phyloP scores from a whole-genome alignment of 768 basidiomycete species.

The Boletus rubroflammeus region DNA sequence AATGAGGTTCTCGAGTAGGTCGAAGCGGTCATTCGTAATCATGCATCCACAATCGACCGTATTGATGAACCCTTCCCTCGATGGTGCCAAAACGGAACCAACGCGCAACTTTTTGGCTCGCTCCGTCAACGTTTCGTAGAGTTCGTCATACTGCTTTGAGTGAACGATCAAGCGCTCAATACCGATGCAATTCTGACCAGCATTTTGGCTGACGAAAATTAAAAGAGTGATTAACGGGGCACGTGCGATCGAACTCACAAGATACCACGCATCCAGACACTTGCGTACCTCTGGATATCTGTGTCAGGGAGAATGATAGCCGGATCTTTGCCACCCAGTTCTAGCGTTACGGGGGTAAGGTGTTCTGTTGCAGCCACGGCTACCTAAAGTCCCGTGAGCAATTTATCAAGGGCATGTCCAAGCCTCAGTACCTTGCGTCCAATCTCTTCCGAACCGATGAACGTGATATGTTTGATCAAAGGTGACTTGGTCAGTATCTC shows the following conservation, averaged over 20 bases:
- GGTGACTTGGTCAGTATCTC: slow-evolving; percentile 75
- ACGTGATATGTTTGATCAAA: slow-evolving; percentile 88
- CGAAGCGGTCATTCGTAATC: slow-evolving; percentile 74
- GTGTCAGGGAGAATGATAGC: slow-evolving; percentile 85
- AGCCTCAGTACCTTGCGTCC: slow-evolving; percentile 58
- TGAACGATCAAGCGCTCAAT: slow-evolving; percentile 93
- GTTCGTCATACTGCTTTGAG: slow-evolving; percentile 66
- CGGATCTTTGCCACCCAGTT: slow-evolving; percentile 95
- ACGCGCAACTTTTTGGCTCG: slow-evolving; percentile 67
- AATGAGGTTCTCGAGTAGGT: slow-evolving; percentile 64
- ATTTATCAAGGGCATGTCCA: not conserved
- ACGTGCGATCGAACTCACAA: slow-evolving; percentile 57
- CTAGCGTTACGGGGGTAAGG: slow-evolving; percentile 88
- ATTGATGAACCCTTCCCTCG: slow-evolving; percentile 63
- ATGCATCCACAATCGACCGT: slow-evolving; percentile 86
- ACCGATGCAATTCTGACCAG: slow-evolving; percentile 96
- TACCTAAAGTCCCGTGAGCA: slow-evolving; percentile 45
- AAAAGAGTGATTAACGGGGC: not conserved
- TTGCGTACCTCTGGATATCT: slow-evolving; percentile 74
- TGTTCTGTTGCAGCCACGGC: slow-evolving; percentile 81
- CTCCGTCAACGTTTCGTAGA: slow-evolving; percentile 62
- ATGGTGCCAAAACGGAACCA: slow-evolving; percentile 67
- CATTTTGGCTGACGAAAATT: slow-evolving; percentile 63
- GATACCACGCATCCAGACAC: slow-evolving; percentile 85
- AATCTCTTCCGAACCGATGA: slow-evolving; percentile 80